phyloP scores from a whole-genome alignment of 2,329 filamentous ascomycete species.

The Aspergillus fumigatiaffinis region DNA sequence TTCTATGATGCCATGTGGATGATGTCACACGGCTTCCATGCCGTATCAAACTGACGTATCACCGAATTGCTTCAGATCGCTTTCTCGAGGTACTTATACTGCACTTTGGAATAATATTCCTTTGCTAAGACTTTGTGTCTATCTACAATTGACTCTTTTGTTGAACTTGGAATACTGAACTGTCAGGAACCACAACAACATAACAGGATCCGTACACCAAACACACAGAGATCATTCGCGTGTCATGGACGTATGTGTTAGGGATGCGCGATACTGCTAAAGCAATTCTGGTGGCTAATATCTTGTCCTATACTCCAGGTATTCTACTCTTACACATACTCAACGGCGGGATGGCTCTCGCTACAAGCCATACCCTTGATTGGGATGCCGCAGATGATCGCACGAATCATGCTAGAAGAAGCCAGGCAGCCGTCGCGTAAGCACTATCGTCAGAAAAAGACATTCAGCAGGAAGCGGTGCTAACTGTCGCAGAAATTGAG shows the following conservation, averaged over 20 bases:
- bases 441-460: conserved; percentile 14
- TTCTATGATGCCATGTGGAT: neutral
- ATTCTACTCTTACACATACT: conserved; percentile 44
- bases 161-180: neutral
- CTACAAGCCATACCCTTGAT: conserved; percentile 53
- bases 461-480: neutral
- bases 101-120: neutral
- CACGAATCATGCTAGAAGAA: conserved; percentile 56
- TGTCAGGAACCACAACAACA: neutral
- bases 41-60: neutral
- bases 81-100: neutral
- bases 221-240: neutral
- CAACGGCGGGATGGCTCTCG: conserved; percentile 42
- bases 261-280: neutral
- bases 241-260: conserved; percentile 18
- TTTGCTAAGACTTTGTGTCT: neutral
- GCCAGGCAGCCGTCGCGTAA: conserved; percentile 53
- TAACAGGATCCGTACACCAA: too few relatives aligned
- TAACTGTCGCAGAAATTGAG: conserved; percentile 52
- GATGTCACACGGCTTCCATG: neutral
- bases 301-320: conserved; percentile 27
- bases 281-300: conserved; percentile 8
- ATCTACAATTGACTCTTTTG: neutral
- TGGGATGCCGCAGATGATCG: conserved; percentile 57
- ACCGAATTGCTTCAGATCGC: neutral